Percentiles rank a stretch among this genome's conserved stretches.
Conservation (phyloP, 169 alveolate species). For the Plasmodium ovale region DNA sequence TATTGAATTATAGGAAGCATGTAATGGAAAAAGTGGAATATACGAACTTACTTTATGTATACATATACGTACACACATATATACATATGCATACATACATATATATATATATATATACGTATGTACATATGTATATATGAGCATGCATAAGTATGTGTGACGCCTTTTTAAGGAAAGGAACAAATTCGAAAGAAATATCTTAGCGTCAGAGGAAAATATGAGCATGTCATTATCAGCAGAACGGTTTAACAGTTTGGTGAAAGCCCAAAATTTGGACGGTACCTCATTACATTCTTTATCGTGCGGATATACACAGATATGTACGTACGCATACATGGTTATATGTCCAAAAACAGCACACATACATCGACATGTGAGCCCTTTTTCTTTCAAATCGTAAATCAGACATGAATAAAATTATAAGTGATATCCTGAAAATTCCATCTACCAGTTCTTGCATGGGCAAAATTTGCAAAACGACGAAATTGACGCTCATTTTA, state of each 20-base stretch:
- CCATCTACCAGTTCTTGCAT: slow-evolving; percentile 30
- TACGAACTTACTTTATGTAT: not conserved
- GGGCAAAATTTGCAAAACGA: slow-evolving; percentile 59
- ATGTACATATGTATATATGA: not conserved
- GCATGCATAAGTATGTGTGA: not conserved
- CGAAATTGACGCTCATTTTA: slow-evolving; percentile 54
- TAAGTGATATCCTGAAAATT: slow-evolving; percentile 33
- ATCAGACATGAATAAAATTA: slow-evolving; percentile 45
- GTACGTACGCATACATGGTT: not conserved
- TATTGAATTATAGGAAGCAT: slow-evolving; percentile 38
- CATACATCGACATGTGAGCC: not conserved
- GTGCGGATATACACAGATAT: not conserved
- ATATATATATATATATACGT: not conserved
- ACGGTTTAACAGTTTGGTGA: slow-evolving; percentile 26
- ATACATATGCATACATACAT: not conserved
- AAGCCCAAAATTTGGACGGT: slow-evolving; percentile 48
- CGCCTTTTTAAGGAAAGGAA: slow-evolving; percentile 23
- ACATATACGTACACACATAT: not conserved
- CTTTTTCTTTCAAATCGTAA: not conserved
- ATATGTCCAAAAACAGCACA: no score
- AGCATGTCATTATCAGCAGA: slow-evolving; percentile 29
- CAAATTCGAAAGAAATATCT: slow-evolving; percentile 19
- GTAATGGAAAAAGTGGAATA: slow-evolving; percentile 20
- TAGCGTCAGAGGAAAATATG: not conserved
- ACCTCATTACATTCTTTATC: not conserved